Evolutionary conservation across 2,329 filamentous ascomycete genomes (phyloP), one percentile per base, ranked within the genome.

Genomic region (Pestalotiopsis sp.): DNA sequence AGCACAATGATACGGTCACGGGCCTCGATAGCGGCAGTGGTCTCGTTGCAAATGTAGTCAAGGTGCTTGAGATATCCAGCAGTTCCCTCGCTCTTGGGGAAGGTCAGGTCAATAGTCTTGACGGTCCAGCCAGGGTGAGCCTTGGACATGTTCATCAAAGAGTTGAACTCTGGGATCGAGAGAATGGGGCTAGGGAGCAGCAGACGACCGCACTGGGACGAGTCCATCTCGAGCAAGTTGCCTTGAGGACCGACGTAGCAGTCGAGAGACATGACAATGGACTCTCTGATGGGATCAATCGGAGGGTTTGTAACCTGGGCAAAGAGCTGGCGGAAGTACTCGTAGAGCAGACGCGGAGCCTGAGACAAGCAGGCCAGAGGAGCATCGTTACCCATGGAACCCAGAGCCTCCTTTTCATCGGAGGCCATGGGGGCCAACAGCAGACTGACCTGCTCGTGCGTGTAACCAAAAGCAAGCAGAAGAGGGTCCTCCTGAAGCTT

Each of bases 301-400:
- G 95, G 95, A 74, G 95, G 95, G 82, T 98, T 98, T 71, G 95
- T 98, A 80, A 98, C 95, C 83, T 98, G 95, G 11, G 95, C 95
- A 80, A 98, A 98, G 58, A 98, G 91, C 84, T 98, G 93, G 71
- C 95, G 91, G 91, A 98, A 98, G 84, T 98, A 98, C 81, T 98
- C 95, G 80, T 93, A 97, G 23, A 98, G 88, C 66, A 97, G 86
- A 74, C 95, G 93, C 74, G 95, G 94, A 71, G 95, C 93, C 73
- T 93, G 89, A n/a, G 95, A 93, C 78, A 98, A 86, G 80, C 94
- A 97, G 66, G 95, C 95, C 72, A 98, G 85, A 58, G 95, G 95
- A 59, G 93, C 93, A 84, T 98, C 95, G 78, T 98, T 98, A 75
- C 95, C 95, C 95, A 98, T 98, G 69, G 95, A 98, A 56, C 95